Evolutionary conservation across 345 rosid species (phyloP).

Genomic region (Noccaea bulbosa): DNA sequence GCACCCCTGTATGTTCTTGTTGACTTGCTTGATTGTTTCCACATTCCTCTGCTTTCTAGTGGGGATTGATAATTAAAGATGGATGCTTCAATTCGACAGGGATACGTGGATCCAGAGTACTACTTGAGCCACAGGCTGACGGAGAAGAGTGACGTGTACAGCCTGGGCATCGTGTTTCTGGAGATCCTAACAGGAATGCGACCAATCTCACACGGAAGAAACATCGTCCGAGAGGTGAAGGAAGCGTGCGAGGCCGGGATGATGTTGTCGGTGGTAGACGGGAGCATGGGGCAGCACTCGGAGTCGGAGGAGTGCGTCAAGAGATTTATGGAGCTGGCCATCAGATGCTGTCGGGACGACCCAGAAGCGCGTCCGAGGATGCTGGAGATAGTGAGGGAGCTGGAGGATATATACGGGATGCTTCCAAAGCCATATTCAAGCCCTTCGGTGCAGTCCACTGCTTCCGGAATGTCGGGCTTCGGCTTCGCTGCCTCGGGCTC

Average conservation of each 20-base stretch:
- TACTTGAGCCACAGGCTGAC: constrained; percentile 52
- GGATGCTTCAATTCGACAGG: constrained; percentile 36
- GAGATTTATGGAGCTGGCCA: constrained; percentile 53
- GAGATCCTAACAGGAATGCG: constrained; percentile 59
- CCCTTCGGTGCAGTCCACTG: constrained; percentile 34
- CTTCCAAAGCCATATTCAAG: constrained; percentile 35
- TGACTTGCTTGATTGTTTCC: not conserved
- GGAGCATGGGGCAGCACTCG: constrained; percentile 48
- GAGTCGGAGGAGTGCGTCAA: constrained; percentile 39
- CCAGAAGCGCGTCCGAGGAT: constrained; percentile 49
- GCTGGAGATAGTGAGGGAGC: constrained; percentile 55
- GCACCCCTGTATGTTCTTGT: constrained; percentile 50
- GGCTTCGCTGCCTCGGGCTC: not conserved
- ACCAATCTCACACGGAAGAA: constrained; percentile 53
- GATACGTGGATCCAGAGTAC: constrained; percentile 61
- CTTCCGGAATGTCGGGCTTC: constrained; percentile 34
- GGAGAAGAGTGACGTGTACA: constrained; percentile 60
- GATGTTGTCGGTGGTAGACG: constrained; percentile 54
- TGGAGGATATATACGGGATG: constrained; percentile 47
- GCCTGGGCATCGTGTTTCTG: constrained; percentile 57
- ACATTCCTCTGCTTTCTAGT: too few relatives aligned
- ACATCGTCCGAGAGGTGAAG: constrained; percentile 57
- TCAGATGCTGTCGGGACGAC: constrained; percentile 48
- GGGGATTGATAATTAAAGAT: too few relatives aligned
- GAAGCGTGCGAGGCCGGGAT: constrained; percentile 47